A percentile compares a stretch with the other conserved stretches of the same genome.
These are phyloP conservation scores for Ascochyta pisi DNA, from an alignment of 2,329 filamentous ascomycete genomes.

Conservation along the genomic window DNA sequence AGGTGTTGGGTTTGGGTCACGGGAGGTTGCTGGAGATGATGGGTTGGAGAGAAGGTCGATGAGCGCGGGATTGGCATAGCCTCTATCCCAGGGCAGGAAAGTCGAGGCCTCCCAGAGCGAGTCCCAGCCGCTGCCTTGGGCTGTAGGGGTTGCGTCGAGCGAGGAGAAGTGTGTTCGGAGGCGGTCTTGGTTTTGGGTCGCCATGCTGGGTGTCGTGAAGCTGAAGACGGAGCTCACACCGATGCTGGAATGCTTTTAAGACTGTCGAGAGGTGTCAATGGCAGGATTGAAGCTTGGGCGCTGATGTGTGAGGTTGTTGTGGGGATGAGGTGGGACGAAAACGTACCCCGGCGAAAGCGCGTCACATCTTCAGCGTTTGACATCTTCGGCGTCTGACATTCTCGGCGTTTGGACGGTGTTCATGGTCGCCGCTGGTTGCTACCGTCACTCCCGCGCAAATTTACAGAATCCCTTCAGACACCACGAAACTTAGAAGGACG, in stretches of 20 bases:
- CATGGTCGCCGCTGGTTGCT: neutral
- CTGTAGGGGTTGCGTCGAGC: conserved; percentile 51
- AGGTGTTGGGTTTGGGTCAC: conserved; percentile 27
- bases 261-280: neutral
- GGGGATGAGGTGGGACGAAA: conserved; percentile 1
- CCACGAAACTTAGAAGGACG: no score
- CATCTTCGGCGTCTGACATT: neutral
- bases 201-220: conserved; percentile 13
- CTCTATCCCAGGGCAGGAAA: conserved; percentile 66
- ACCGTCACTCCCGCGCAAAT: neutral
- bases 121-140: conserved; percentile 62
- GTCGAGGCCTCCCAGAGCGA: conserved; percentile 62
- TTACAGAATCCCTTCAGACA: neutral
- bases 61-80: conserved; percentile 65
- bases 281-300: neutral
- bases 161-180: conserved; percentile 54
- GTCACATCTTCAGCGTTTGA: neutral
- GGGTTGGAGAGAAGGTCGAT: conserved; percentile 56
- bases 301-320: conserved; percentile 4
- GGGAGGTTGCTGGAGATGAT: conserved; percentile 16
- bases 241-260: neutral
- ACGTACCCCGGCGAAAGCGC: conserved; percentile 5
- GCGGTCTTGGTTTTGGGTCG: conserved; percentile 44
- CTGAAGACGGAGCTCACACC: neutral
- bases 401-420: neutral